Conservation (phyloP, 441 rosid species). For the Manihot esculenta region DNA sequence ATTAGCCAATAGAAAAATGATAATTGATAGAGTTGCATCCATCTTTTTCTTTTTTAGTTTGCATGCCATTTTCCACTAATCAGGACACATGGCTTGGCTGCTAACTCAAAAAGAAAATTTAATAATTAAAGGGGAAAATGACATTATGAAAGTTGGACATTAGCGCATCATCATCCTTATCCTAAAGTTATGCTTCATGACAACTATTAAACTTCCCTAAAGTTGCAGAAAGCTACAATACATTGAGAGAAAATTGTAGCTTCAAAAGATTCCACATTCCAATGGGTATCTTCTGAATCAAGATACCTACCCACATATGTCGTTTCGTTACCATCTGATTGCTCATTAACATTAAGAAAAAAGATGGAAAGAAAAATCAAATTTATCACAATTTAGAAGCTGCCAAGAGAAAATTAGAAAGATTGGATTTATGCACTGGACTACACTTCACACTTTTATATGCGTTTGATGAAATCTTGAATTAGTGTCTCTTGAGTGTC, state of each 20-base stretch:
- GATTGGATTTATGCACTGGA: no score
- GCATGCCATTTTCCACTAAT: conserved; percentile 21
- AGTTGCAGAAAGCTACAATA: conserved; percentile 18
- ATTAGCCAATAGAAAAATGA: conserved; percentile 34
- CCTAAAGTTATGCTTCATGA: conserved; percentile 21
- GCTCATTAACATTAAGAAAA: no score
- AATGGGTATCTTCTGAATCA: background rate
- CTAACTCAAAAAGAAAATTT: no score
- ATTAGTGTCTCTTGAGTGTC: background rate
- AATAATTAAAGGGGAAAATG: conserved; percentile 8
- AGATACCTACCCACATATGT: background rate
- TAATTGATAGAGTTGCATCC: conserved; percentile 13
- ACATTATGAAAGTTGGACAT: conserved; percentile 10
- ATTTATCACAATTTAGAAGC: no score
- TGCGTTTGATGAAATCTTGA: background rate
- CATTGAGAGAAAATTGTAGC: background rate
- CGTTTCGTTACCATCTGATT: background rate
- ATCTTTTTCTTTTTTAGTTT: background rate
- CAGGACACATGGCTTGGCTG: conserved; percentile 16
- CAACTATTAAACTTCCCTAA: conserved; percentile 9
- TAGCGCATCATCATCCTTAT: conserved; percentile 35
- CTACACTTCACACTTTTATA: no score
- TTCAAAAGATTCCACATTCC: background rate
- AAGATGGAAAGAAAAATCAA: no score
- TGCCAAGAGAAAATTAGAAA: no score